Conservation (phyloP, 139 green algal species). For the Marvania coccoides region DNA sequence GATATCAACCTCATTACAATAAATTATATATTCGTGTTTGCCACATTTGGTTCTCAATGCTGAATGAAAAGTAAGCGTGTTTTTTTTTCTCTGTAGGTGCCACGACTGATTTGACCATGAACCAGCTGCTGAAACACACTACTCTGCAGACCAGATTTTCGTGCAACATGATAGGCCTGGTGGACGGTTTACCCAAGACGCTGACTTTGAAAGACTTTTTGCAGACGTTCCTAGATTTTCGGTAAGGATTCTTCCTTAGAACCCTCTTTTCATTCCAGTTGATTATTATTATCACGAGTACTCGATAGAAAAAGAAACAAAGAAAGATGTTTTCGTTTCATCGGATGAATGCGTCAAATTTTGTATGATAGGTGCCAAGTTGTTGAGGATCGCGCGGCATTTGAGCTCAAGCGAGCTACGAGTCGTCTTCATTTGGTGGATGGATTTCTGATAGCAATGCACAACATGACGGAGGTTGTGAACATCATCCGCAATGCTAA, state of each 20-base stretch:
- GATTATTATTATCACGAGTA: no score
- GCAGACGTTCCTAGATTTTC: constrained; percentile 75
- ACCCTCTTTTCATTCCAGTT: no score
- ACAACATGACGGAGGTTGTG: constrained; percentile 63
- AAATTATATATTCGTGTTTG: no score
- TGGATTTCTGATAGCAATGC: constrained; percentile 65
- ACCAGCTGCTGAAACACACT: constrained; percentile 75
- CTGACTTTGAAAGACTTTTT: constrained; percentile 68
- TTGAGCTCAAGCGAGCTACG: constrained; percentile 50
- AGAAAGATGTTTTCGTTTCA: no score
- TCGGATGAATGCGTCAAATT: no score
- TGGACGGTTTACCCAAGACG: constrained; percentile 43
- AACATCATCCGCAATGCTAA: constrained; percentile 50
- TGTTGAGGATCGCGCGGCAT: constrained; percentile 48
- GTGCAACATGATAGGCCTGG: constrained; percentile 78
- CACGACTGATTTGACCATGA: constrained; percentile 56
- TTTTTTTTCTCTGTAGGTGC: neutral
- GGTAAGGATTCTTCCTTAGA: no score
- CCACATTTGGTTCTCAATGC: no score
- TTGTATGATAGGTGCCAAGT: constrained; percentile 66
- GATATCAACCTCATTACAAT: no score
- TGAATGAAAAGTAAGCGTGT: no score
- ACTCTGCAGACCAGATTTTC: constrained; percentile 67
- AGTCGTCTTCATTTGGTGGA: constrained; percentile 70
- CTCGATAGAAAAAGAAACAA: no score